Percentiles rank a stretch among this genome's conserved stretches.
Evolutionary conservation across 179 eudicot genomes (phyloP).

Genomic region (Beta lomatogona): DNA sequence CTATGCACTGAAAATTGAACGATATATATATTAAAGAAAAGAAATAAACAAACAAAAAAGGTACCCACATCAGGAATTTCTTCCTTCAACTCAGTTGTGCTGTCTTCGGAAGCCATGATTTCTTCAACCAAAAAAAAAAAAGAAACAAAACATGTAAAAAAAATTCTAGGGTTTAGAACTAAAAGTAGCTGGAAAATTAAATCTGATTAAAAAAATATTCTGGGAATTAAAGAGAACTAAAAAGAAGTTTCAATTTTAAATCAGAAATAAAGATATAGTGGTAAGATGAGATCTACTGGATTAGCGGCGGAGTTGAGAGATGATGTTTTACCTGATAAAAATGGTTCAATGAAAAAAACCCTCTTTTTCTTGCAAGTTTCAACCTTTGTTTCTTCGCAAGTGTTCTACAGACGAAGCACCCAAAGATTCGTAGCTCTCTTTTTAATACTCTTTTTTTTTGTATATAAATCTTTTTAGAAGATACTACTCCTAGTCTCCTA

Average conservation of each 20-base stretch:
- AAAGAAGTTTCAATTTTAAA: background rate
- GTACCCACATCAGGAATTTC: constrained; percentile 46
- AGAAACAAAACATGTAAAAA: background rate
- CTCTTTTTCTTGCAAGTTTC: background rate
- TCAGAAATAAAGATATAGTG: background rate
- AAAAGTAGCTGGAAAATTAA: background rate
- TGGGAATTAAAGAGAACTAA: background rate
- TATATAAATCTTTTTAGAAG: too few species aligned
- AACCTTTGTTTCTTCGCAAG: background rate
- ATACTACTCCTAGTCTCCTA: too few species aligned
- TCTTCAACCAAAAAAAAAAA: background rate
- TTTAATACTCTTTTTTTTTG: background rate
- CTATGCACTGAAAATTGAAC: background rate
- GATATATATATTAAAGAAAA: background rate
- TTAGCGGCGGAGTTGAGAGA: constrained; percentile 1
- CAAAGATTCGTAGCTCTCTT: too few species aligned
- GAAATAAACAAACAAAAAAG: background rate
- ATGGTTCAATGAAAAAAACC: background rate
- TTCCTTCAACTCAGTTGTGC: constrained; percentile 35
- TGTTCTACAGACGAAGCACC: background rate
- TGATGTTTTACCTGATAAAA: constrained; percentile 1
- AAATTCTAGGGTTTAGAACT: background rate
- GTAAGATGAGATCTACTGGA: background rate
- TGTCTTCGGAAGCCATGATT: constrained; percentile 52
- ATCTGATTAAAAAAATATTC: background rate